These are phyloP conservation scores for Nitzschia putrida DNA, from an alignment of 108 stramenopile species.

Conservation along the genomic window DNA sequence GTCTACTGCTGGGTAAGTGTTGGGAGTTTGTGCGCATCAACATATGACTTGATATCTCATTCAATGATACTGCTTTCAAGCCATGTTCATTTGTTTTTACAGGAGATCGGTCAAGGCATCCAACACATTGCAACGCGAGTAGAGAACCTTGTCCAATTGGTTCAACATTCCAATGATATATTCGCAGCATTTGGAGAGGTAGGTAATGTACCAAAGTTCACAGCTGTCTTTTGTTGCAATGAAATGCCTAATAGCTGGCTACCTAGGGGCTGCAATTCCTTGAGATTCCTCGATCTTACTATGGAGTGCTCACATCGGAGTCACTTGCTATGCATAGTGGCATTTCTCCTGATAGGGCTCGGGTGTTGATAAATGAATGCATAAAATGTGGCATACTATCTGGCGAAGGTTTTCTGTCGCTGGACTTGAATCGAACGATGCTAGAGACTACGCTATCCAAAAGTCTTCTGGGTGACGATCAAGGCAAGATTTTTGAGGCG, in stretches of 20 bases:
- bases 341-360: conserved; percentile 44
- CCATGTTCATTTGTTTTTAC: conserved; percentile 83
- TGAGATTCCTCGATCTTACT: conserved; percentile 80
- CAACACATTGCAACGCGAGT: conserved; percentile 89
- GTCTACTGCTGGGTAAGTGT: conserved; percentile 53
- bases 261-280: conserved; percentile 74
- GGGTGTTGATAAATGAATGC: conserved; percentile 43
- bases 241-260: neutral
- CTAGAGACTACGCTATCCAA: neutral
- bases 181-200: conserved; percentile 65
- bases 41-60: too few relatives aligned
- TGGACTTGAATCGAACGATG: conserved; percentile 42
- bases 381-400: conserved; percentile 37
- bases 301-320: conserved; percentile 64
- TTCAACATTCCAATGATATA: conserved; percentile 75
- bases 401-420: conserved; percentile 59
- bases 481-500: conserved; percentile 40
- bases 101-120: conserved; percentile 85
- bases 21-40: neutral
- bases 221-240: neutral
- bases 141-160: conserved; percentile 71
- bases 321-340: conserved; percentile 27
- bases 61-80: conserved; percentile 10
- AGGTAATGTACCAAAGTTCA: neutral
- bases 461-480: conserved; percentile 24